Base-by-base conservation (phyloP, 108 stramenopile genomes). In the Nitzschia palea region DNA sequence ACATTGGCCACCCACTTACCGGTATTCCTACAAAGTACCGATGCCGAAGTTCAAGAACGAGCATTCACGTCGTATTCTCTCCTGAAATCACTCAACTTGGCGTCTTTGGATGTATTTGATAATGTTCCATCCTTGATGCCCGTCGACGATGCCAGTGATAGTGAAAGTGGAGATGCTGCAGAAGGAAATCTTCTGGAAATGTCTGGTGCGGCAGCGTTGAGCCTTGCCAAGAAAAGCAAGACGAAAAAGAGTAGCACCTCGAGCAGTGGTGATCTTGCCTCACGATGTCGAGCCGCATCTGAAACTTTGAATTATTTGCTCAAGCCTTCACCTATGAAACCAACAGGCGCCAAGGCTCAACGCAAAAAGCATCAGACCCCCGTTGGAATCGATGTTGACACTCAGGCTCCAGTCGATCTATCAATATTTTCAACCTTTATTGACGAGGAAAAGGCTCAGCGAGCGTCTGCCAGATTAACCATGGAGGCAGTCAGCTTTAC, bases 1-100 rank as follows among this genome's bases (percentile, higher is more conserved):
- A 81, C 82, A 20, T 34, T 94, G 4, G 48, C 56, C 26, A 57
- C 44, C 47, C 69, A 84, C 55, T 74, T 93, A 33, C 67, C 71
- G 2, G 51, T 85, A 6, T 95, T 76, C 65, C 57, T 79, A 54
- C 72, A 84, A 65, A 85, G 84, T 30, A 68, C 77, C 8, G 87
- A 93, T 64, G 77, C 84, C 17, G 90, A 95, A 83, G 98, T 99
- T 44, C 85, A 93, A 72, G 98, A 99, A 68, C 84, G 97, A 51
- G 89, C 96, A 0, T 80, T 82, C 32, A 86, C 87, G 0, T 51
- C 82, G 28, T 62, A 87, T 29, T 80, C 83, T 28, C 62, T 97
- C 6, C 80, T 99, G 34, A 30, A 66, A 51, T 64, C 82, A 8
- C 68, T 96, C 22, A 61, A 82, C 26, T 64, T 98, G 18, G 59